Base-by-base conservation (phyloP, 1,284 basidiomycete genomes). In the Cutaneotrichosporon cavernicola region DNA sequence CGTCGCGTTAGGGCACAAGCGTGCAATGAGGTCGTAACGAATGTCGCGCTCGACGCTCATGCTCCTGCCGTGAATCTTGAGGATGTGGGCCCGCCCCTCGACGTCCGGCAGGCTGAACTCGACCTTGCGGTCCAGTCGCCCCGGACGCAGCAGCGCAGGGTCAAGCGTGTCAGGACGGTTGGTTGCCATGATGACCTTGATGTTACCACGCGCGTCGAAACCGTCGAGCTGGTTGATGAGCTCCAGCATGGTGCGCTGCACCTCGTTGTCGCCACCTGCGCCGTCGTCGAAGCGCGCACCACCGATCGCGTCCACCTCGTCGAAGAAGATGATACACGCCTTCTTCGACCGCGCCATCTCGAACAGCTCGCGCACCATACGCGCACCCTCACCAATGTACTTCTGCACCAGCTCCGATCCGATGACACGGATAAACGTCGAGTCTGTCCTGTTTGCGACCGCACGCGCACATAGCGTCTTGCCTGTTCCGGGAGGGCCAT, bases 241-340 rank as follows among this genome's bases (percentile, higher is more conserved):
- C 82, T 99, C 97, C 82, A 99, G 84, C 96, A 99, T 99, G n/a
- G 96, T 99, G 77, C 97, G 84, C 82, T 99, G 97, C 46, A 99
- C 97, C 77, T 99, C 97, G 75, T 99, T 99, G 75, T 99, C 97
- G 55, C 97, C 97, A 61, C 97, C 97, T 36, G 95, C 96, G 62
- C 97, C 97, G 78, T 99, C 97, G 77, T 99, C 97, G 77, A 97
- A 98, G 64, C 97, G 87, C n/a, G 97, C 96, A 66, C 96, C 97
- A 79, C 97, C 97, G 72, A 99, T 93, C 43, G 96, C 95, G 65
- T 80, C 78, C 7, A 81, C 89, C 83, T 99, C 97, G 74, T 99
- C 97, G 73, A 99, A 99, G 84, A 99, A 99, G 79, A 99, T 98
- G 76, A 99, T 99, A 77, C 97, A 99, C 2, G 97, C 97, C 82